Evolutionary conservation across 176 grass and related monocot genomes (phyloP).

Genomic region (Hordeum vulgare): DNA sequence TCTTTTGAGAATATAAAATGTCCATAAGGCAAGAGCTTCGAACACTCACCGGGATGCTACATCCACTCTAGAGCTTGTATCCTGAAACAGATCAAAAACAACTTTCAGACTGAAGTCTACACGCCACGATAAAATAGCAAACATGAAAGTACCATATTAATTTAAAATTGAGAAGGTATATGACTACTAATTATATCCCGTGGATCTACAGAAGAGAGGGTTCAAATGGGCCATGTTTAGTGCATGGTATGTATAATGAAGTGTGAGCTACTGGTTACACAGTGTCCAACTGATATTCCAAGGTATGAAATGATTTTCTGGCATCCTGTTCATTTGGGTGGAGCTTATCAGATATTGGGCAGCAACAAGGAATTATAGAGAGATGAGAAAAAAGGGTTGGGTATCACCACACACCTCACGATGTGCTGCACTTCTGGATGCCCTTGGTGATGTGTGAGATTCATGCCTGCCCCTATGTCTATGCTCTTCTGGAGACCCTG

Average conservation of each 20-base stretch:
- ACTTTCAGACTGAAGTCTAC: slow-evolving; percentile 31
- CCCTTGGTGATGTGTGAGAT: slow-evolving; percentile 41
- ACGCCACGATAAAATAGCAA: not conserved
- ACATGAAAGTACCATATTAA: not conserved
- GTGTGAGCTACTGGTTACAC: not conserved
- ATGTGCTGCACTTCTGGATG: slow-evolving; percentile 31
- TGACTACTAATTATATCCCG: not conserved
- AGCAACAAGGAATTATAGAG: not conserved
- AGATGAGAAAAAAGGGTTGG: not conserved
- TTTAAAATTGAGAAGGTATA: not conserved
- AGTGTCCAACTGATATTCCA: not conserved
- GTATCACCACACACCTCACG: slow-evolving; percentile 69
- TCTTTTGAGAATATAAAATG: slow-evolving; percentile 12
- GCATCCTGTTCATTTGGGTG: not conserved
- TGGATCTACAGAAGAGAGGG: not conserved
- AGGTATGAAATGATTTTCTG: not conserved
- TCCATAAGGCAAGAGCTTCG: not conserved
- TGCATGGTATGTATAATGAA: not conserved
- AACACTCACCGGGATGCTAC: slow-evolving; percentile 43
- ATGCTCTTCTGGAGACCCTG: slow-evolving; percentile 48
- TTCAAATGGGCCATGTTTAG: not conserved
- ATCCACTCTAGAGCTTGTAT: slow-evolving; percentile 28
- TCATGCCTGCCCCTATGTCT: slow-evolving; percentile 22
- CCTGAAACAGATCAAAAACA: slow-evolving; percentile 42
- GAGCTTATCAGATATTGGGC: not conserved